A percentile compares a stretch with the other conserved stretches of the same genome.
Evolutionary conservation across 2,329 filamentous ascomycete species (phyloP).

Genomic region (Apiospora saccharicola): DNA sequence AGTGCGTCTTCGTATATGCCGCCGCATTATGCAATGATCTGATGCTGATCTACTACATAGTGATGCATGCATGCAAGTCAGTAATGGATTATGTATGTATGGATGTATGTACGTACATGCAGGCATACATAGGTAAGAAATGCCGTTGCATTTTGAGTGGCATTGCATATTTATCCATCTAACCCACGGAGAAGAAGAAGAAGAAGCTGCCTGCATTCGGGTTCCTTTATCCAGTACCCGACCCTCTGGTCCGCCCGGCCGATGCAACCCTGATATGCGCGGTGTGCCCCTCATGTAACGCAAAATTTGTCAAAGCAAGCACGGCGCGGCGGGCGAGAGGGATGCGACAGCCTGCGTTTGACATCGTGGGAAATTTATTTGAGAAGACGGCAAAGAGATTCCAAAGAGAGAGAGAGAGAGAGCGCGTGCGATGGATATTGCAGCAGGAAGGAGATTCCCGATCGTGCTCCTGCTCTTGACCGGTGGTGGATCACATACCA

Average conservation of each 20-base stretch:
- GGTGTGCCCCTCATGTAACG: not conserved
- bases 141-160: not conserved
- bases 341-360: slow-evolving; percentile 8
- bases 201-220: not conserved
- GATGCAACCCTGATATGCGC: not conserved
- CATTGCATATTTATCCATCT: slow-evolving; percentile 1
- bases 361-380: not conserved
- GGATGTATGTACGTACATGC: not conserved
- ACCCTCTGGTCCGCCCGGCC: not conserved
- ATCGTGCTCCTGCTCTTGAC: not conserved
- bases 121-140: not conserved
- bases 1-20: not conserved
- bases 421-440: not conserved
- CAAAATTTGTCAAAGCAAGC: not conserved
- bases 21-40: not conserved
- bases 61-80: slow-evolving; percentile 9
- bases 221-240: slow-evolving; percentile 1
- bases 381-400: not conserved
- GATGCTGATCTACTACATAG: not conserved
- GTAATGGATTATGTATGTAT: not conserved
- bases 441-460: not conserved
- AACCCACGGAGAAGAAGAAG: not conserved
- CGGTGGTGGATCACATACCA: not conserved
- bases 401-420: not conserved
- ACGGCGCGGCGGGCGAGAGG: not conserved